Percentiles rank a stretch among this genome's conserved stretches.
These are phyloP conservation scores for Calocybe cyanea DNA, from an alignment of 768 basidiomycete species.

Conservation along the genomic window DNA sequence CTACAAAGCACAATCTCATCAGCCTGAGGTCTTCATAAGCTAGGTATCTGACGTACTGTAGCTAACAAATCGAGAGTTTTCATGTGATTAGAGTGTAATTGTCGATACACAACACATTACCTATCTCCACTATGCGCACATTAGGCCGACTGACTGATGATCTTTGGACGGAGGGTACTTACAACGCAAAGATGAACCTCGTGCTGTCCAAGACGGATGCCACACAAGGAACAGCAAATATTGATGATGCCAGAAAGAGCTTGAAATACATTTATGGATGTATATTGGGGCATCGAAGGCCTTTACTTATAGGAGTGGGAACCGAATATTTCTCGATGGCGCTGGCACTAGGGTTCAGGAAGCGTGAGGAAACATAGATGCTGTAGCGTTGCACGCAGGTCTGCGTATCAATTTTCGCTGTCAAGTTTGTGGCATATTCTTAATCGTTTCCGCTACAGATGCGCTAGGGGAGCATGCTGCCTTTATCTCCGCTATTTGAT, in stretches of 20 bases:
- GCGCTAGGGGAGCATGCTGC: too few relatives aligned
- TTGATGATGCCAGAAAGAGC: not conserved
- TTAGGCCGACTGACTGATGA: not conserved
- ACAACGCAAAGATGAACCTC: constrained; percentile 16
- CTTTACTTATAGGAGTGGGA: too few relatives aligned
- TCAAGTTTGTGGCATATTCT: too few relatives aligned
- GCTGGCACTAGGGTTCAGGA: too few relatives aligned
- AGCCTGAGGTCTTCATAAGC: not conserved
- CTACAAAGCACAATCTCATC: constrained; percentile 2
- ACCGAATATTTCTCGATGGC: too few relatives aligned
- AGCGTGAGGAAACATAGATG: too few relatives aligned
- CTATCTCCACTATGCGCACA: constrained; percentile 13
- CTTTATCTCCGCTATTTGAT: too few relatives aligned
- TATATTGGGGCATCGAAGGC: too few relatives aligned
- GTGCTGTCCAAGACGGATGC: constrained; percentile 9
- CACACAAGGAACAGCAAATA: not conserved
- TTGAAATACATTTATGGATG: constrained; percentile 1
- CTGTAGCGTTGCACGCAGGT: too few relatives aligned
- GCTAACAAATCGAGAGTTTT: not conserved
- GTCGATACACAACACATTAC: not conserved
- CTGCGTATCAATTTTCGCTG: too few relatives aligned
- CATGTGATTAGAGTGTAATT: not conserved
- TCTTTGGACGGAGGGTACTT: not conserved
- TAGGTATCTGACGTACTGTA: constrained; percentile 6
- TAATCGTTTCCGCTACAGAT: too few relatives aligned